Percentiles rank a stretch among this genome's conserved stretches.
Conservation (phyloP, 2,329 filamentous ascomycete genomes). For the Botrytis deweyae region DNA sequence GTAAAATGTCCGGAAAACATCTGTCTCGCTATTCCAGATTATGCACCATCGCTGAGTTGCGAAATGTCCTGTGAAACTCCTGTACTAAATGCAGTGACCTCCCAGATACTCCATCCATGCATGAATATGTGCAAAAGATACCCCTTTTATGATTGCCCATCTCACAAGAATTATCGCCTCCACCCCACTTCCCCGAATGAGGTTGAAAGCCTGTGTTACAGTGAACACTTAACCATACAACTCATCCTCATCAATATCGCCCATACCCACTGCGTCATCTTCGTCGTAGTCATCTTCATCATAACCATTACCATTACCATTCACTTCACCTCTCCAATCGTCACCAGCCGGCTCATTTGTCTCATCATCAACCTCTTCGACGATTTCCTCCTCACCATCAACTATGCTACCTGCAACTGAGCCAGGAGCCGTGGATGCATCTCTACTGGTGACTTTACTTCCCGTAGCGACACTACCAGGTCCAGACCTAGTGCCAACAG, state of each 20-base stretch:
- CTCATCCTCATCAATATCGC: slow-evolving; percentile 18
- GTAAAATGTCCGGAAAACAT: background rate
- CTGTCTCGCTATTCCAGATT: background rate
- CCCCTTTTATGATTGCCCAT: background rate
- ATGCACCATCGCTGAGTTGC: background rate
- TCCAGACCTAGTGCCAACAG: slow-evolving; percentile 44
- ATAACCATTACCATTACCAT: slow-evolving; percentile 2
- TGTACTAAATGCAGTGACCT: background rate
- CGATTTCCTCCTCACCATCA: background rate
- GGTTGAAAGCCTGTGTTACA: background rate
- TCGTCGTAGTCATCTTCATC: slow-evolving; percentile 19
- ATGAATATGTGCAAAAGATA: background rate
- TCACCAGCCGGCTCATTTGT: slow-evolving; percentile 1
- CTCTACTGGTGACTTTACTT: slow-evolving; percentile 43
- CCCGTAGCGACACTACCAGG: slow-evolving; percentile 49
- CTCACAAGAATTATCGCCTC: background rate
- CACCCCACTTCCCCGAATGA: background rate
- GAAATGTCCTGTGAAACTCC: background rate
- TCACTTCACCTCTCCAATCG: slow-evolving; percentile 13
- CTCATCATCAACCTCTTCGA: background rate
- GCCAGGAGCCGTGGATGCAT: slow-evolving; percentile 22
- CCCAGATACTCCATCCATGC: slow-evolving; percentile 1
- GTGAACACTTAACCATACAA: background rate
- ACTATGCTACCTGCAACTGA: slow-evolving; percentile 23
- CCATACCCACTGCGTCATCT: slow-evolving; percentile 13